Percentiles rank a stretch among this genome's conserved stretches.
Evolutionary conservation across 768 basidiomycete genomes (phyloP).

Genomic region (Leucogyrophana mollusca): DNA sequence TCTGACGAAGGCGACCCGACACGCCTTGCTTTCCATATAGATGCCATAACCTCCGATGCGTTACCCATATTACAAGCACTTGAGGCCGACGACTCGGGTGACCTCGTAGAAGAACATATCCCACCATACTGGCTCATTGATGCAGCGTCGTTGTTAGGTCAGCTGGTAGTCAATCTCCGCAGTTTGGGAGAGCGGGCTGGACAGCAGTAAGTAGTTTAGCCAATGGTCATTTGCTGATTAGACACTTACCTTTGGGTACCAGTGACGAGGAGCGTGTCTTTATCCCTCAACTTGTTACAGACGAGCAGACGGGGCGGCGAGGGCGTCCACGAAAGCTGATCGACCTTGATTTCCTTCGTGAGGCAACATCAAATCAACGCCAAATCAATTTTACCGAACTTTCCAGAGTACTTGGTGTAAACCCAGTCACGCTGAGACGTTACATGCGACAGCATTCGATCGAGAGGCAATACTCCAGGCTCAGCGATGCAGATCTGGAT

Average conservation of each 20-base stretch:
- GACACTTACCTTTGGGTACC: no score
- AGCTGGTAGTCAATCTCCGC: constrained; percentile 1
- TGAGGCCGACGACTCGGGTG: neutral
- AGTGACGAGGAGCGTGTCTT: neutral
- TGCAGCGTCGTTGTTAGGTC: constrained; percentile 6
- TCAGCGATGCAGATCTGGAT: constrained; percentile 19
- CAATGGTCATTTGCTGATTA: no score
- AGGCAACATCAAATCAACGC: constrained; percentile 6
- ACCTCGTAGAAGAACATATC: neutral
- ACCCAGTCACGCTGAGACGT: constrained; percentile 11
- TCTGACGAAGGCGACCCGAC: constrained; percentile 13
- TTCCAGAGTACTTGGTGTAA: constrained; percentile 8
- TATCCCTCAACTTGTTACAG: constrained; percentile 1
- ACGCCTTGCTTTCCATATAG: constrained; percentile 13
- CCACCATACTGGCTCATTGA: constrained; percentile 8
- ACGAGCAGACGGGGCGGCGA: neutral
- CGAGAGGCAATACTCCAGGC: constrained; percentile 7
- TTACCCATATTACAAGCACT: constrained; percentile 12
- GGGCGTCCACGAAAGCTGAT: constrained; percentile 12
- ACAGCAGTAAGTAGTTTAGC: neutral
- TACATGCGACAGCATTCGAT: constrained; percentile 11
- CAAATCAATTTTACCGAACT: constrained; percentile 3
- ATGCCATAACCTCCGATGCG: constrained; percentile 9
- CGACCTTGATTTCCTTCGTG: constrained; percentile 6
- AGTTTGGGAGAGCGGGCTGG: neutral